Percentiles rank a stretch among this genome's conserved stretches.
Evolutionary conservation across 257 asterid species (phyloP).

Genomic region (Coffea eugenioides): DNA sequence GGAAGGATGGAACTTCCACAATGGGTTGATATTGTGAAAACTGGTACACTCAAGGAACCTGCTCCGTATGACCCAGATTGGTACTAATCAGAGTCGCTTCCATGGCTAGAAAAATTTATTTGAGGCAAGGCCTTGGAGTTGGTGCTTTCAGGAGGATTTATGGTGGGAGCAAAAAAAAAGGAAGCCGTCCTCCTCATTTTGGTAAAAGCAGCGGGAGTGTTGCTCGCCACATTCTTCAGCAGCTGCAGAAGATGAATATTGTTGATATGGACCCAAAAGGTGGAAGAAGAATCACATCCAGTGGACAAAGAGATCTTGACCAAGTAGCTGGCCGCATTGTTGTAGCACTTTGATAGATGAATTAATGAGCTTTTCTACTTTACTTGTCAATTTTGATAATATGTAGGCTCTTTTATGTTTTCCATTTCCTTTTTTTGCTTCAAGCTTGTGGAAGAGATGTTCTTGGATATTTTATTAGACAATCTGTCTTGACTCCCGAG

Average conservation of each 20-base stretch:
- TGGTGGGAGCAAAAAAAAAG: constrained; percentile 86
- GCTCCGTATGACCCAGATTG: constrained; percentile 96
- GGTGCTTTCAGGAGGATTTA: constrained; percentile 80
- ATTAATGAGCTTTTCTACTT: not conserved
- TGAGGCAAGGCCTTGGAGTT: constrained; percentile 84
- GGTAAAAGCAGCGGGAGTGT: constrained; percentile 64
- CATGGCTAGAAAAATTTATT: constrained; percentile 76
- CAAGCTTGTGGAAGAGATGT: constrained; percentile 7
- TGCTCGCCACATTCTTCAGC: constrained; percentile 70
- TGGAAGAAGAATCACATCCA: constrained; percentile 81
- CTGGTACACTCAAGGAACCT: constrained; percentile 81
- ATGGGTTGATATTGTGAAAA: constrained; percentile 90
- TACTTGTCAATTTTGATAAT: constrained; percentile 20
- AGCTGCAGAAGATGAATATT: constrained; percentile 52
- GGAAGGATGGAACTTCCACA: constrained; percentile 94
- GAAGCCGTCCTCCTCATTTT: constrained; percentile 64
- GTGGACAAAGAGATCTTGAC: constrained; percentile 82
- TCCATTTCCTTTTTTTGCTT: not conserved
- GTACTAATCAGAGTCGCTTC: constrained; percentile 93
- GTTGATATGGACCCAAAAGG: constrained; percentile 60
- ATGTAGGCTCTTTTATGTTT: constrained; percentile 8
- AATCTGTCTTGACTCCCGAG: too few relatives aligned
- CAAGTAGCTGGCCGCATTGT: constrained; percentile 81
- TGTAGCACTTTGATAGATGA: constrained; percentile 41
- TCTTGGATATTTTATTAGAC: too few relatives aligned